phyloP scores from a whole-genome alignment of 768 basidiomycete genomes.

The Tylopilus cervinicoccineus region DNA sequence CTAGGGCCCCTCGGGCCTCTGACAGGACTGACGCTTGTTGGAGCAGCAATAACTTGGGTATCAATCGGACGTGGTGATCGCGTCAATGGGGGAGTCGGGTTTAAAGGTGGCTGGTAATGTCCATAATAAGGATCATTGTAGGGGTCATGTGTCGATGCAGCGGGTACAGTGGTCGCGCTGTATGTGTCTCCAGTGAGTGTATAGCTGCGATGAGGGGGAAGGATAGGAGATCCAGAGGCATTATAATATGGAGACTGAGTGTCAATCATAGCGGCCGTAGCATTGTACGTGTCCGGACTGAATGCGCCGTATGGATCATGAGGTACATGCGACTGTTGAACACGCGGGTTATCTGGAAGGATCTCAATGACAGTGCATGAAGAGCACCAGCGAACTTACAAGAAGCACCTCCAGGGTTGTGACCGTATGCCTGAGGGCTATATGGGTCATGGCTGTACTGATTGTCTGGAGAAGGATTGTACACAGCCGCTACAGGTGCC shows the following conservation, averaged over 20 bases:
- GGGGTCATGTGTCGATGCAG: slow-evolving; percentile 33
- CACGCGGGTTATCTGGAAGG: slow-evolving; percentile 48
- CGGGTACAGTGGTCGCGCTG: slow-evolving; percentile 42
- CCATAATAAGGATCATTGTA: slow-evolving; percentile 29
- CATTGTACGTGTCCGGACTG: slow-evolving; percentile 40
- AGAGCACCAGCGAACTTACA: slow-evolving; percentile 39
- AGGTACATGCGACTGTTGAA: slow-evolving; percentile 47
- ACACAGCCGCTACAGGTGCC: slow-evolving; percentile 13
- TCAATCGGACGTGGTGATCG: slow-evolving; percentile 39
- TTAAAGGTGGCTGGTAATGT: slow-evolving; percentile 16
- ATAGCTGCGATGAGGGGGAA: slow-evolving; percentile 47
- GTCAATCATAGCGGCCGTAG: slow-evolving; percentile 16
- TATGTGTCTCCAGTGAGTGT: slow-evolving; percentile 57
- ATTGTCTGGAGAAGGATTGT: slow-evolving; percentile 16
- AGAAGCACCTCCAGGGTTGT: slow-evolving; percentile 47
- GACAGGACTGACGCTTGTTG: slow-evolving; percentile 36
- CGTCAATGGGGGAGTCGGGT: slow-evolving; percentile 25
- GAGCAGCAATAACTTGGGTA: slow-evolving; percentile 29
- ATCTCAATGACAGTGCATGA: not conserved
- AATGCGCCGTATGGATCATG: slow-evolving; percentile 49
- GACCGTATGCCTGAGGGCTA: slow-evolving; percentile 43
- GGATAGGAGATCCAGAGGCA: slow-evolving; percentile 13
- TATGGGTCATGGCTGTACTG: slow-evolving; percentile 29
- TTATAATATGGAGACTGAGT: slow-evolving; percentile 17
- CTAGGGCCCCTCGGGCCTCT: slow-evolving; percentile 41